Base-by-base conservation (phyloP, 2,329 filamentous ascomycete genomes). In the Sporothrix brasiliensis region DNA sequence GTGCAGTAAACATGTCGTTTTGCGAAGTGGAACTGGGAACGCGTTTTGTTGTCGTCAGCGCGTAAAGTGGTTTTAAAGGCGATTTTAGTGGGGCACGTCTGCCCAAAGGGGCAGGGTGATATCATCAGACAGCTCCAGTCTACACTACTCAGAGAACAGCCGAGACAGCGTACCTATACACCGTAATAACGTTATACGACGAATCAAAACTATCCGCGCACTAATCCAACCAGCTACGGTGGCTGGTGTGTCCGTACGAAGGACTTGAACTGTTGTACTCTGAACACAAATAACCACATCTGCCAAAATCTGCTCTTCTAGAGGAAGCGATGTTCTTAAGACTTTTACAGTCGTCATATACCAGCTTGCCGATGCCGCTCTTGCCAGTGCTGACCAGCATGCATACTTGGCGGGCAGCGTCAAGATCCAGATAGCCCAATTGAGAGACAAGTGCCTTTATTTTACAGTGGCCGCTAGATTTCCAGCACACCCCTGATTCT, bases 311-410 rank as follows among this genome's bases (percentile, higher is more conserved):
- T 49, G 14, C 0, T 19, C 44, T 16, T 14, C 16, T 19, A 49
- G 14, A 6, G 13, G 44, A 14, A 14, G 19, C 14, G 44, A 19
- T 19, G 44, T 13, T 60, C 19, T 60, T 60, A 14, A 50, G 9
- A 24, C 21, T 14, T 68, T 47, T 39, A 34, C 50, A 68, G 83
- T 76, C 69, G 77, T 79, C 19, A 85, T 76, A 34, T 0, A 85
- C 78, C 44, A 81, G 72, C 72, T 81, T 81, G 21, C 83, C 83
- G 19, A 83, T 60, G 0, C 82, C 83, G 0, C 83, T 82, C 70
- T 81, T 83, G 1, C 79, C 78, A 1, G 75, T 76, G 19, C 77
- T 78, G 5, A 84, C 80, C 74, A 80, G 77, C 10, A 79, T 77
- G 69, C 82, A 83, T 1, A 76, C 82, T 68, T 73, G 74, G 72